phyloP scores from a whole-genome alignment of 1,284 basidiomycete genomes.

The Prillingera fragicola region DNA sequence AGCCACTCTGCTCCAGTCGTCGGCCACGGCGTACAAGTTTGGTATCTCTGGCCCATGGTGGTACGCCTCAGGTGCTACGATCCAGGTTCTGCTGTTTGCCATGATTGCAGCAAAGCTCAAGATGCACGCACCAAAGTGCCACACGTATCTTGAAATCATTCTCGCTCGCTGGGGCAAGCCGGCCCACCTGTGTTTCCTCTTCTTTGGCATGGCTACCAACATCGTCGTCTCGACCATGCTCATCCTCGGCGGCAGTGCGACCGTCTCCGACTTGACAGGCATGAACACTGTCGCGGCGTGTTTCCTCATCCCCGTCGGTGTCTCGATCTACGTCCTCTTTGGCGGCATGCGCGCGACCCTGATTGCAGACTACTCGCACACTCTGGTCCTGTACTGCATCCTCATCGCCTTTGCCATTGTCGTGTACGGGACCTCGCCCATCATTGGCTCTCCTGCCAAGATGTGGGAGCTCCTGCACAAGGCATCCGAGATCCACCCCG shows the following conservation, averaged over 20 bases:
- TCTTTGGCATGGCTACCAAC: constrained; percentile 71
- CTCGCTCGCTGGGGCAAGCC: constrained; percentile 64
- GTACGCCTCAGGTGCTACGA: constrained; percentile 48
- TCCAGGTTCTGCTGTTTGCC: constrained; percentile 53
- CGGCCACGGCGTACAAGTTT: constrained; percentile 57
- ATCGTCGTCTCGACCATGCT: constrained; percentile 63
- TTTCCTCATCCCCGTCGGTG: constrained; percentile 55
- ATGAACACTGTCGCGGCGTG: constrained; percentile 76
- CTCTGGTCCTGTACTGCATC: constrained; percentile 72
- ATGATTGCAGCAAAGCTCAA: constrained; percentile 57
- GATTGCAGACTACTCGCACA: constrained; percentile 62
- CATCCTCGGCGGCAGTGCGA: constrained; percentile 66
- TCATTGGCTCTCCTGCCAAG: constrained; percentile 54
- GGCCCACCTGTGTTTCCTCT: constrained; percentile 70
- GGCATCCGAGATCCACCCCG: constrained; percentile 51
- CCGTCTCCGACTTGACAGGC: constrained; percentile 71
- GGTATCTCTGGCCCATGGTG: constrained; percentile 58
- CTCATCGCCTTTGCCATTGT: constrained; percentile 56
- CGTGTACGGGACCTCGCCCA: constrained; percentile 64
- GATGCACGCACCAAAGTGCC: constrained; percentile 51
- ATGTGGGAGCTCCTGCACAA: constrained; percentile 56
- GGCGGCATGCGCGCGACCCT: constrained; percentile 53
- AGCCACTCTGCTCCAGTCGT: constrained; percentile 49
- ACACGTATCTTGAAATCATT: constrained; percentile 58
- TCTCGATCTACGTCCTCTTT: constrained; percentile 52